Base-by-base conservation (phyloP, 106 monocot species). In the Acorus gramineus region DNA sequence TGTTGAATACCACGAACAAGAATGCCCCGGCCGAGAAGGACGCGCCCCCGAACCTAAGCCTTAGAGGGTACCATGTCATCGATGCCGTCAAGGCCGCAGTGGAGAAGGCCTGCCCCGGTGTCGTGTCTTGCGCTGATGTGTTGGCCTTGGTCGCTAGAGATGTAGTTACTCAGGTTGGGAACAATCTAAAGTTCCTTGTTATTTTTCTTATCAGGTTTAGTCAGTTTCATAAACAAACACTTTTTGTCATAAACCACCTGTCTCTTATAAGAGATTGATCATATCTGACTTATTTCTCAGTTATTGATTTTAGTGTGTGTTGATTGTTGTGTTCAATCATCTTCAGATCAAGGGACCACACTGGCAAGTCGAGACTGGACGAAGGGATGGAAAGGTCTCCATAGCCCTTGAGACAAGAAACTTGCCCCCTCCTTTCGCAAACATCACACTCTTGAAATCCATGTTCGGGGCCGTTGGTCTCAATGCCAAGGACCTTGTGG, bases 81-180 rank as follows among this genome's bases (percentile, higher is more conserved):
- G 73, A 73, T 50, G 13, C 51, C 8, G 50, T 73, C 57, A 73
- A 73, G 58, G 73, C 65, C 8, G 59, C 7, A 11, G 46, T 73
- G 4, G 73, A 73, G 51, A 45, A 59, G 51, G 65, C 56, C 5
- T 73, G 73, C 14, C 73, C 73, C 1, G 48, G 56, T 4, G 46
- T 51, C 44, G 73, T 73, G 43, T 73, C 73, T 3, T 73, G 73
- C 49, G 73, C 73, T 4, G 73, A 73, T 3, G 10, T 58, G 11
- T 7, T 73, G 2, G 59, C 73, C 7, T 2, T 73, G 12, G 49
- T 59, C 8, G 66, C 65, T 2, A 65, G 73, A 46, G 73, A 73
- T 52, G 65, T 59, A n/a, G 73, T 73, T 7, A 4, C 8, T 56
- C 7, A 49, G 64, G 64, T 64, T 8, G 52, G 5, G 52, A 52